Conservation (phyloP, 116 monocot species). For the Dioscorea cayenensis region DNA sequence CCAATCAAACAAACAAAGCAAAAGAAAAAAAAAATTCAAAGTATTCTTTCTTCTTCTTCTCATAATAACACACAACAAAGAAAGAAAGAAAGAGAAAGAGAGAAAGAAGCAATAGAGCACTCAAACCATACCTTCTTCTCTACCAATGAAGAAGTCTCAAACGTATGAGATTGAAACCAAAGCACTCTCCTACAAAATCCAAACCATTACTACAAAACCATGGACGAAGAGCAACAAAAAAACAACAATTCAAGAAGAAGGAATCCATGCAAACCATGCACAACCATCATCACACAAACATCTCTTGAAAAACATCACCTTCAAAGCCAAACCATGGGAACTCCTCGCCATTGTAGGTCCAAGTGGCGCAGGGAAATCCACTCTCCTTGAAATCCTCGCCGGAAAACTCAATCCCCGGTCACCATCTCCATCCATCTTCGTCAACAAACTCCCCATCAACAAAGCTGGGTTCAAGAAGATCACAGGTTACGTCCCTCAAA, state of each 20-base stretch:
- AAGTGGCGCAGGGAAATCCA: conserved; percentile 92
- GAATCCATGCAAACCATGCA: not conserved
- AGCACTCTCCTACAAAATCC: conserved; percentile 48
- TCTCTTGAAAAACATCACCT: conserved; percentile 45
- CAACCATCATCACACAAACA: conserved; percentile 1
- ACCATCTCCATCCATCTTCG: conserved; percentile 14
- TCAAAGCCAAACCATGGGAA: conserved; percentile 57
- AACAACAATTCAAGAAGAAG: conserved; percentile 9
- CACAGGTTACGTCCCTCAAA: conserved; percentile 60
- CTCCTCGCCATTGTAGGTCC: conserved; percentile 76
- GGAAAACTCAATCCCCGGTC: conserved; percentile 22
- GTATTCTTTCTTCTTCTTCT: no score
- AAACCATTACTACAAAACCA: not conserved
- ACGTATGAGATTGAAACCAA: conserved; percentile 58
- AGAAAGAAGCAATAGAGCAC: not conserved
- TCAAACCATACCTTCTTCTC: not conserved
- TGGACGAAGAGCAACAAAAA: conserved; percentile 29
- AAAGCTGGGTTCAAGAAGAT: conserved; percentile 20
- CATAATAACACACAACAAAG: no score
- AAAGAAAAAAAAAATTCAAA: not conserved
- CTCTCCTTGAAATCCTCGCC: conserved; percentile 59
- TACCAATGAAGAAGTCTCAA: conserved; percentile 27
- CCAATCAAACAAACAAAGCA: not conserved
- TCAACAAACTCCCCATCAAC: conserved; percentile 29
- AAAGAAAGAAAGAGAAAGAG: not conserved